These are phyloP conservation scores for Monosporozyma solicola DNA, from an alignment of 805 yeast genomes.

Conservation along the genomic window DNA sequence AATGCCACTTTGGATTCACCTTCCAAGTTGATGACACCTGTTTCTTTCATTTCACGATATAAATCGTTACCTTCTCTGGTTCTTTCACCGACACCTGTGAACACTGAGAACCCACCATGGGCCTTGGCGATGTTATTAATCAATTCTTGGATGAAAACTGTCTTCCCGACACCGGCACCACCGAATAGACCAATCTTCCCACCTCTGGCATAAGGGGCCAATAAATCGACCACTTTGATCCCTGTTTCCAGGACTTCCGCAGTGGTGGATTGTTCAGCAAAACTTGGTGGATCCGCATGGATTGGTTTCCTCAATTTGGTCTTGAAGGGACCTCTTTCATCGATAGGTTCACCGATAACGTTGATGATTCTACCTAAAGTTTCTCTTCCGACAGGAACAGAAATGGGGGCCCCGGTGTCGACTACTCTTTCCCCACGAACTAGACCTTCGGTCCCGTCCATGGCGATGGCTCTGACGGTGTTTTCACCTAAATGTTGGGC, in stretches of 20 bases:
- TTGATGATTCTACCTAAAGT: constrained; percentile 97
- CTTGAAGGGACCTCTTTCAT: constrained; percentile 98
- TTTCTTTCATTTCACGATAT: constrained; percentile 99
- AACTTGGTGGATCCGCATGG: constrained; percentile 96
- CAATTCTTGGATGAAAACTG: constrained; percentile 98
- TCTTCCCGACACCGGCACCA: constrained; percentile 99
- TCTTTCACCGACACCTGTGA: constrained; percentile 99
- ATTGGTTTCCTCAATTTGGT: constrained; percentile 91
- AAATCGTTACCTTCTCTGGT: constrained; percentile 99
- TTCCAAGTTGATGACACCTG: constrained; percentile 98
- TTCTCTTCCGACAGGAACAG: constrained; percentile 99
- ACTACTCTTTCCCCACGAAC: constrained; percentile 88
- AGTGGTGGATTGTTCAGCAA: constrained; percentile 92
- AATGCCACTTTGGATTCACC: constrained; percentile 99
- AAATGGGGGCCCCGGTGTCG: constrained; percentile 98
- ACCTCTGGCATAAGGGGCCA: constrained; percentile 99
- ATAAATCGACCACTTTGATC: constrained; percentile 97
- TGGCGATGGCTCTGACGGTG: constrained; percentile 99
- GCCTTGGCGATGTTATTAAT: constrained; percentile 99
- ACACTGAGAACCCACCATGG: constrained; percentile 99
- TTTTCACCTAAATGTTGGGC: constrained; percentile 99
- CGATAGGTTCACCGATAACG: constrained; percentile 99
- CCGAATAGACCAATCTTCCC: constrained; percentile 99
- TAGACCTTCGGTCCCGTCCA: constrained; percentile 99
- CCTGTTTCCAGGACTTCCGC: constrained; percentile 99